Percentiles rank a stretch among this genome's conserved stretches.
These are phyloP conservation scores for Fusarium buharicum DNA, from an alignment of 2,329 filamentous ascomycete species.

Conservation along the genomic window DNA sequence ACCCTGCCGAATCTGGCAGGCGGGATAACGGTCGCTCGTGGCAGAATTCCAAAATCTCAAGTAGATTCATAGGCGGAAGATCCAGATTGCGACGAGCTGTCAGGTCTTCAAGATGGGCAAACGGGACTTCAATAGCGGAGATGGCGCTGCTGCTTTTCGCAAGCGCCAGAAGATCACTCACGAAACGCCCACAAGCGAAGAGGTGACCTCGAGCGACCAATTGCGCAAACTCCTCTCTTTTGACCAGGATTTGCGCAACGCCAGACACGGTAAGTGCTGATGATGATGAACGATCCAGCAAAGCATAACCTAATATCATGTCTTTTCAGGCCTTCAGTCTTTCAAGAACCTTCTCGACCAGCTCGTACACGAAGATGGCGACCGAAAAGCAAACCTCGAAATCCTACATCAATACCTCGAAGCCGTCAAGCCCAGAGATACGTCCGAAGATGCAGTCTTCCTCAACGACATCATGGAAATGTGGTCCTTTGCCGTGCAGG, in stretches of 20 bases:
- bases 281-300: neutral
- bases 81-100: slow-evolving; percentile 35
- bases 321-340: slow-evolving; percentile 67
- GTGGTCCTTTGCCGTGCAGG: slow-evolving; percentile 84
- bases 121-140: slow-evolving; percentile 53
- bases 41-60: slow-evolving; percentile 54
- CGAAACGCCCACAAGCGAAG: slow-evolving; percentile 67
- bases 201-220: slow-evolving; percentile 72
- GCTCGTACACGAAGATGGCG: slow-evolving; percentile 62
- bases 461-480: slow-evolving; percentile 85
- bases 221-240: slow-evolving; percentile 75
- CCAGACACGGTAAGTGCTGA: slow-evolving; percentile 68
- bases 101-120: slow-evolving; percentile 56
- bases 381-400: slow-evolving; percentile 56
- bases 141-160: slow-evolving; percentile 55
- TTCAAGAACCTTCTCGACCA: slow-evolving; percentile 78
- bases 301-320: slow-evolving; percentile 2
- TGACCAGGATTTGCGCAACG: slow-evolving; percentile 73
- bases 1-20: slow-evolving; percentile 37
- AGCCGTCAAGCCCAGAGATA: slow-evolving; percentile 59
- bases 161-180: slow-evolving; percentile 68
- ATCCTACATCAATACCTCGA: slow-evolving; percentile 78
- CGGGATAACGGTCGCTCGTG: slow-evolving; percentile 47
- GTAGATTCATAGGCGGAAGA: slow-evolving; percentile 33
- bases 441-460: slow-evolving; percentile 64